Base-by-base conservation (phyloP, 176 grass and related monocot genomes). In the Aegilops longissima region DNA sequence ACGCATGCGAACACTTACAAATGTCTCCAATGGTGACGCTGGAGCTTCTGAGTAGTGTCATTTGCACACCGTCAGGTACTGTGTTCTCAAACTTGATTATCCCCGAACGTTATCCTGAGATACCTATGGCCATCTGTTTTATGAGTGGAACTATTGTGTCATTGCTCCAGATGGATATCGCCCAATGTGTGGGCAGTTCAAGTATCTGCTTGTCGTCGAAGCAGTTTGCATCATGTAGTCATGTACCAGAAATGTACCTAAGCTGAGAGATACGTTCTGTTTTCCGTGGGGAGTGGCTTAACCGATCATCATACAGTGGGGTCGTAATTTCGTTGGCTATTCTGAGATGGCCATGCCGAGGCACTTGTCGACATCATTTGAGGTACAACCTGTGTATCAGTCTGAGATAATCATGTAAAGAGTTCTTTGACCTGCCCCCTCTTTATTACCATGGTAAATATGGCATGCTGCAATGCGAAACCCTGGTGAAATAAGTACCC, bases 1-100 rank as follows among this genome's bases (percentile, higher is more conserved):
- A 70, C 94, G 83, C 54, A 69, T 98, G 61, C 82, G 88, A 71
- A 33, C 63, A 81, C 36, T 64, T 68, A n/a, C 61, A 3, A 84
- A 42, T 89, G 67, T n/a, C 67, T 79, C 77, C 34, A 86, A 90
- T 85, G 88, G 89, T 66, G 81, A 82, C 20, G 34, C 29, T 73
- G 79, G 73, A 51, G 69, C 77, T 73, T 84, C 78, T 47, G 31
- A 83, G 17, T 90, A 88, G 90, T 73, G 25, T 54, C 29, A 35
- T 61, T 39, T 35, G 2, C 9, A 12, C 12, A 21, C 4, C 20
- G 2, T 68, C 12, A 40, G 59, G 75, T 80, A 90, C 47, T 20
- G n/a, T 6, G 10, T 49, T 76, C 9, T 62, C 61, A 33, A 45
- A 20, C 34, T 54, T 73, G 8, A 61, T 73, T 47, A 49, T 61